Conservation (phyloP, 768 basidiomycete genomes). For the Hydnomerulius pinastri region DNA sequence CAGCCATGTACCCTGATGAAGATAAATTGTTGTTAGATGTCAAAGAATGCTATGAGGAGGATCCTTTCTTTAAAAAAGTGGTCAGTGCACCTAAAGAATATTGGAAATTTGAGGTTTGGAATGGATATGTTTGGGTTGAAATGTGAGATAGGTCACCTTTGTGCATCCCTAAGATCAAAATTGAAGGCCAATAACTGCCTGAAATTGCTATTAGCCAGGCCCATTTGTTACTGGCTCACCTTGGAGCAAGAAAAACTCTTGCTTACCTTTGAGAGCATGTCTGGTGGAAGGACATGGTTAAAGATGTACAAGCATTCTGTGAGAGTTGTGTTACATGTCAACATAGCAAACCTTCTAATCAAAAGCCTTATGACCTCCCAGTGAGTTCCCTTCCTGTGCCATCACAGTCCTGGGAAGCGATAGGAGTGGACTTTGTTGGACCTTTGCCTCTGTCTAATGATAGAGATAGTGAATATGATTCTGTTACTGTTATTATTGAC, state of each 20-base stretch:
- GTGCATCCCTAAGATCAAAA: slow-evolving; percentile 25
- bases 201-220: slow-evolving; percentile 38
- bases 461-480: slow-evolving; percentile 19
- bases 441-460: slow-evolving; percentile 28
- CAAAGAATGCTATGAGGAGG: slow-evolving; percentile 22
- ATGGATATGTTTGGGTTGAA: slow-evolving; percentile 26
- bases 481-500: slow-evolving; percentile 26
- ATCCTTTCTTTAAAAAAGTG: slow-evolving; percentile 32
- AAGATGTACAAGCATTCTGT: slow-evolving; percentile 31
- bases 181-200: slow-evolving; percentile 18
- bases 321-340: slow-evolving; percentile 16
- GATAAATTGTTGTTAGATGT: no score
- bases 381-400: slow-evolving; percentile 31
- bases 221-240: slow-evolving; percentile 41
- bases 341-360: slow-evolving; percentile 22
- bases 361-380: slow-evolving; percentile 26
- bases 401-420: slow-evolving; percentile 35
- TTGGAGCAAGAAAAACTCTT: slow-evolving; percentile 37
- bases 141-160: slow-evolving; percentile 7
- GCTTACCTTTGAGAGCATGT: slow-evolving; percentile 33
- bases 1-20: not conserved
- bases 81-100: slow-evolving; percentile 18
- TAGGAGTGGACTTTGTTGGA: slow-evolving; percentile 44
- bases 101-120: slow-evolving; percentile 23
- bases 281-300: slow-evolving; percentile 41